Conservation (phyloP, 192 early-diverging fungal genomes). For the Umbelopsis sp. region DNA sequence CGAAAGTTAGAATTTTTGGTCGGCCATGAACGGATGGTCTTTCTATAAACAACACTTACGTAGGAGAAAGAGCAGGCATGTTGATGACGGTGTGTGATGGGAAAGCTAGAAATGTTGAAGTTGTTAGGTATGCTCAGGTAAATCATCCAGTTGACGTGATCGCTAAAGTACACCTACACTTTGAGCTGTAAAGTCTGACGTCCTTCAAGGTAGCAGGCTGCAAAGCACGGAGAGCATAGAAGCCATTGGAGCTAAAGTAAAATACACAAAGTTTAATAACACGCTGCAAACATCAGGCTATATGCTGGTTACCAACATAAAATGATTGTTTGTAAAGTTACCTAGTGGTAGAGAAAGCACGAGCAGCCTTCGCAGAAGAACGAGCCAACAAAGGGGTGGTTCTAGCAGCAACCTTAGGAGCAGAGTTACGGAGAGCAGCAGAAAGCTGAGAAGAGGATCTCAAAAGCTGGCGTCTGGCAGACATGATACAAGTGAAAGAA, state of each 20-base stretch:
- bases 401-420: conserved; percentile 32
- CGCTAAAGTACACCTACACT: conserved; percentile 43
- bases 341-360: conserved; percentile 45
- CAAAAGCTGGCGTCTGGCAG: conserved; percentile 37
- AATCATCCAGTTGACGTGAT: neutral
- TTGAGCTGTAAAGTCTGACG: conserved; percentile 54
- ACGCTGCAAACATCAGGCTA: neutral
- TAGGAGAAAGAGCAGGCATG: conserved; percentile 99
- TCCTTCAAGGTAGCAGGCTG: conserved; percentile 44
- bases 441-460: conserved; percentile 24
- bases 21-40: neutral
- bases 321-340: conserved; percentile 26
- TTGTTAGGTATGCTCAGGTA: neutral
- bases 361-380: conserved; percentile 38
- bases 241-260: conserved; percentile 34
- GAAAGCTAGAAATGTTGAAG: conserved; percentile 50
- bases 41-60: conserved; percentile 40
- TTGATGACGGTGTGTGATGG: conserved; percentile 83
- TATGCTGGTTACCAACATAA: neutral
- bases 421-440: conserved; percentile 29
- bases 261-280: neutral
- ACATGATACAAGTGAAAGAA: conserved; percentile 15
- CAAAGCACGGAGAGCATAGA: conserved; percentile 46
- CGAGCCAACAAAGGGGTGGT: conserved; percentile 34
- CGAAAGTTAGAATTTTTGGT: neutral